Percentiles rank a stretch among this genome's conserved stretches.
phyloP scores from a whole-genome alignment of 495 filamentous ascomycete genomes.

The Delitschia confertaspora region DNA sequence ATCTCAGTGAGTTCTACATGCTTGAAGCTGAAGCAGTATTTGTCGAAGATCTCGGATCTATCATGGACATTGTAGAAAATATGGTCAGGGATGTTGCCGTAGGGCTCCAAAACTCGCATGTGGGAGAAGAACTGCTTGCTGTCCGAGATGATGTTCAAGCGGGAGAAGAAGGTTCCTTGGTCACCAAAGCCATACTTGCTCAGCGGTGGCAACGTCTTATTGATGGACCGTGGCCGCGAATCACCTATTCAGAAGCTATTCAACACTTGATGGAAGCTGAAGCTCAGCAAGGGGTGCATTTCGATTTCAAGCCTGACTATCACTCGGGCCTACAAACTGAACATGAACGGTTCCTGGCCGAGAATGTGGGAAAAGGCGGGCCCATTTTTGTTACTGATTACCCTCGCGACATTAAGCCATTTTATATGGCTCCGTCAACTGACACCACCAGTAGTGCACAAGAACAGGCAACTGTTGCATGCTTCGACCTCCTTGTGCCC shows the following conservation, averaged over 20 bases:
- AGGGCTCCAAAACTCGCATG: slow-evolving; percentile 45
- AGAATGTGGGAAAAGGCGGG: slow-evolving; percentile 52
- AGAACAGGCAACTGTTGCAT: slow-evolving; percentile 61
- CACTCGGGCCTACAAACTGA: slow-evolving; percentile 74
- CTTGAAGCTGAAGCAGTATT: slow-evolving; percentile 85
- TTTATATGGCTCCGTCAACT: slow-evolving; percentile 77
- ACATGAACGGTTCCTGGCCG: slow-evolving; percentile 84
- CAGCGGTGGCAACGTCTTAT: slow-evolving; percentile 64
- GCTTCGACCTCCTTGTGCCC: slow-evolving; percentile 91
- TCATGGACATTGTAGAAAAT: slow-evolving; percentile 73
- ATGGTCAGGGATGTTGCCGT: slow-evolving; percentile 57
- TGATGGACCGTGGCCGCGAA: slow-evolving; percentile 60
- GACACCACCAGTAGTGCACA: slow-evolving; percentile 4
- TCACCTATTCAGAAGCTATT: slow-evolving; percentile 79
- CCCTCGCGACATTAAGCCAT: slow-evolving; percentile 76
- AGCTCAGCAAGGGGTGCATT: slow-evolving; percentile 41
- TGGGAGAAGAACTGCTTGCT: slow-evolving; percentile 55
- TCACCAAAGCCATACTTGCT: slow-evolving; percentile 42
- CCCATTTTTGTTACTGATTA: slow-evolving; percentile 95
- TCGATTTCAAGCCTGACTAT: slow-evolving; percentile 61
- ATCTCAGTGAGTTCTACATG: slow-evolving; percentile 98
- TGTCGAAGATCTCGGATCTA: slow-evolving; percentile 52
- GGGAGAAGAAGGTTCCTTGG: slow-evolving; percentile 31
- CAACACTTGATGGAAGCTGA: slow-evolving; percentile 54
- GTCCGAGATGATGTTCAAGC: slow-evolving; percentile 35